Evolutionary conservation across 1,284 basidiomycete species (phyloP).

Genomic region (Ceratobasidium sp.): DNA sequence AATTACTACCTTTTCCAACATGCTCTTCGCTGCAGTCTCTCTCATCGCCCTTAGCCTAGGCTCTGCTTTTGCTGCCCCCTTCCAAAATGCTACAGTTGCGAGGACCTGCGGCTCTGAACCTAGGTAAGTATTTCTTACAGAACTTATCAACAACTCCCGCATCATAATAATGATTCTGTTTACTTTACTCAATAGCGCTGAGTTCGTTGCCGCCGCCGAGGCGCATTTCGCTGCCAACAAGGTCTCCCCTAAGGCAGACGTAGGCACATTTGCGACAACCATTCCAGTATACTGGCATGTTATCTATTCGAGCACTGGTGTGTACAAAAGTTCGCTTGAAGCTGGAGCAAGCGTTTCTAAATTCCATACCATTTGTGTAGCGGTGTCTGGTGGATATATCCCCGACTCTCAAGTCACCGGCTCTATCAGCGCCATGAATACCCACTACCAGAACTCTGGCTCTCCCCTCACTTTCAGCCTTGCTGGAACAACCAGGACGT

Average conservation of each 20-base stretch:
- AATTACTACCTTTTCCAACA: not conserved
- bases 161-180: too few species aligned
- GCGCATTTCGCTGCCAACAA: conserved; percentile 54
- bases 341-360: not conserved
- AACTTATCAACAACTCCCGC: too few species aligned
- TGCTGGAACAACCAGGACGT: conserved; percentile 51
- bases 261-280: conserved; percentile 5
- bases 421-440: conserved; percentile 50
- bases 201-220: conserved; percentile 41
- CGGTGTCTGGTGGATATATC: conserved; percentile 20
- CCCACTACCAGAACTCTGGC: conserved; percentile 47
- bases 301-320: conserved; percentile 32
- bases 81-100: conserved; percentile 4
- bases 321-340: not conserved
- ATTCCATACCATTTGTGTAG: conserved; percentile 3
- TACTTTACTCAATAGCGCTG: not conserved
- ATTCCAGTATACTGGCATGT: conserved; percentile 45
- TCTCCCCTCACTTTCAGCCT: conserved; percentile 51
- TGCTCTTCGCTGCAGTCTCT: conserved; percentile 15
- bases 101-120: conserved; percentile 1
- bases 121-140: not conserved
- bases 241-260: conserved; percentile 6
- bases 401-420: conserved; percentile 40
- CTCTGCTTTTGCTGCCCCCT: conserved; percentile 5
- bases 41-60: conserved; percentile 2